Base-by-base conservation (phyloP, 2,329 filamentous ascomycete species). In the Chaetomiaceae sp. region DNA sequence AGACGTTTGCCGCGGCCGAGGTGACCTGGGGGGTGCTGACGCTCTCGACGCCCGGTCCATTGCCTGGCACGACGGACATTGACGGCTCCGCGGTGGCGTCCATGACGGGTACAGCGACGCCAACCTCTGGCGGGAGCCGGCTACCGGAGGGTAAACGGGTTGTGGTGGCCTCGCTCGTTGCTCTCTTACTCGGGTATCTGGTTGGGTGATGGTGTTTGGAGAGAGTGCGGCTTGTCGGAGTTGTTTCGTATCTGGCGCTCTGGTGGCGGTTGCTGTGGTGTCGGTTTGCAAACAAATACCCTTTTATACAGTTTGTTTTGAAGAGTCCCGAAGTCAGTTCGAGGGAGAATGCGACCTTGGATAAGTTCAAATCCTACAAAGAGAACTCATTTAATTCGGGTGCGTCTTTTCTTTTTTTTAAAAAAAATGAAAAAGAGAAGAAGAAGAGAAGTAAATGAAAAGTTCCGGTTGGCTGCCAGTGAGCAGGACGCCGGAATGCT, bases 1-100 rank as follows among this genome's bases (percentile, higher is more conserved):
- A 69, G 34, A 77, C 75, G 6, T 70, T 75, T 29, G 64, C 69
- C 7, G 72, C 69, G 12, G 62, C 66, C 4, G 66, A 72, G 3
- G 70, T 77, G n/a, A 62, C 64, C 19, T 78, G 74, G 75, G 75
- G 70, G 6, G 64, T 69, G 23, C 59, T 78, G 54, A 77, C 75
- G 2, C 65, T 78, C 59, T 65, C 71, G 3, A 69, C 69, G 3
- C 59, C 66, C 11, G 72, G 72, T 20, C 61, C 67, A 12, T 55
- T 65, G 29, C 67, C 68, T 4, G 57, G 47, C 17, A 60, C 63
- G 11, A 61, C 57, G 4, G 53, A 62, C 34, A 57, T 59, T 40
- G 55, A 57, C 29, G 58, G 53, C 38, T 56, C 53, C 15, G 54
- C 53, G 31, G 55, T 54, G 23, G 42, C 51, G 20, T 37, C 56